These are phyloP conservation scores for Otatea glauca DNA, from an alignment of 176 grass and related monocot species.

Conservation along the genomic window DNA sequence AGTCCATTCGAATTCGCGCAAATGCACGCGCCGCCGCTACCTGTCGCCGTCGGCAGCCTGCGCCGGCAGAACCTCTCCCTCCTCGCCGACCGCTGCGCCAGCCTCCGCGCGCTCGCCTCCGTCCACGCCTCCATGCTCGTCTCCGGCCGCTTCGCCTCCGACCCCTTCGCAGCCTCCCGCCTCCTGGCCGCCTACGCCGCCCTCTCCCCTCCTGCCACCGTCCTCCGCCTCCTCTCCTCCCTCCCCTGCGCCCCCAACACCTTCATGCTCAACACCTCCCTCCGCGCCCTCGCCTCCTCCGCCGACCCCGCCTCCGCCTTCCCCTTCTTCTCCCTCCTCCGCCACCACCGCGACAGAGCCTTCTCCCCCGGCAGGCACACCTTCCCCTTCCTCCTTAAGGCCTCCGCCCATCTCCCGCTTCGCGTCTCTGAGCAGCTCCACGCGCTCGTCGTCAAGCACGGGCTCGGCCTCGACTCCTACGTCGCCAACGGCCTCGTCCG, in stretches of 20 bases:
- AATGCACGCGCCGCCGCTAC: slow-evolving; percentile 10
- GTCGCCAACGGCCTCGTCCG: slow-evolving; percentile 53
- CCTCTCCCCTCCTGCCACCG: slow-evolving; percentile 34
- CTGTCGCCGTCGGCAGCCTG: not conserved
- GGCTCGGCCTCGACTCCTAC: slow-evolving; percentile 45
- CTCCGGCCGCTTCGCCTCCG: slow-evolving; percentile 47
- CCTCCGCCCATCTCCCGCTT: slow-evolving; percentile 30
- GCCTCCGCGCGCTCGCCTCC: slow-evolving; percentile 20
- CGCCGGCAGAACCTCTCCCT: slow-evolving; percentile 45
- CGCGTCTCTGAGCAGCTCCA: slow-evolving; percentile 41
- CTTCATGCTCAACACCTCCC: slow-evolving; percentile 56
- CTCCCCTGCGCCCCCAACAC: slow-evolving; percentile 43
- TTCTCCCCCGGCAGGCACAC: slow-evolving; percentile 44
- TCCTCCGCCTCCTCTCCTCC: slow-evolving; percentile 40
- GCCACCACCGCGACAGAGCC: slow-evolving; percentile 1
- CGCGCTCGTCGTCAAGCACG: slow-evolving; percentile 40
- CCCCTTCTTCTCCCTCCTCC: slow-evolving; percentile 24
- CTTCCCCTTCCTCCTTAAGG: slow-evolving; percentile 62
- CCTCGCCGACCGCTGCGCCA: slow-evolving; percentile 50
- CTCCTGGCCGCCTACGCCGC: slow-evolving; percentile 44
- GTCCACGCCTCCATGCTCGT: slow-evolving; percentile 59
- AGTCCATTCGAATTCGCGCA: not conserved
- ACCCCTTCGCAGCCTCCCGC: slow-evolving; percentile 54
- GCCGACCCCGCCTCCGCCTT: slow-evolving; percentile 39
- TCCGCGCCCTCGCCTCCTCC: slow-evolving; percentile 45